Base-by-base conservation (phyloP, 768 basidiomycete genomes). In the Rubroboletus pulcherrimus region DNA sequence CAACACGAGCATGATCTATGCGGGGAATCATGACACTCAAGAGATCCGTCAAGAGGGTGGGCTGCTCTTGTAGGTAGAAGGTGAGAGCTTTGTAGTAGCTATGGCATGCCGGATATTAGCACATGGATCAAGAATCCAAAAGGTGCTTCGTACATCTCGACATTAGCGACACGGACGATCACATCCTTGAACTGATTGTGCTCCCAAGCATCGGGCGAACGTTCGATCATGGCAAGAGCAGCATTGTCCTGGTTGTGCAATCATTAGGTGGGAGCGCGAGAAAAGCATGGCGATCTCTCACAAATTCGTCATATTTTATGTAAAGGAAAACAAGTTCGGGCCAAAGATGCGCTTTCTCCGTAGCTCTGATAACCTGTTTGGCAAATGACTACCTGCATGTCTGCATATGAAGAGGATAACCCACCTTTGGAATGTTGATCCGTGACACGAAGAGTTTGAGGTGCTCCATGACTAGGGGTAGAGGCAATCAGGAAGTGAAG, bases 111-210 rank as follows among this genome's bases (percentile, higher is more conserved):
- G 0, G 35, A 49, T 7, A 7, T 70, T 5, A 69, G 56, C 24
- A 19, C 2, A 48, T 11, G 24, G 7, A 5, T 33, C 19, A 24
- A 37, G 24, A 10, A 42, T 48, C 14, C 7, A 37, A 12, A 39
- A 29, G 37, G 5, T 49, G 49, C 2, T 26, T 63, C 84, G 56
- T 71, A 91, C 91, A 99, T 98, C 76, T 99, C 97, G 58, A 98
- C 84, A 66, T 99, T 99, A 46, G 97, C 96, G 21, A 90, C 95
- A 56, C 95, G 91, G 67, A 98, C 91, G 53, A 97, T 82, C 54
- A 97, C 87, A 63, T 98, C 97, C 81, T 98, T 98, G 86, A 99
- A 99, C 72, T 98, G 96, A 66, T 93, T 95, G 76, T 99, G 97
- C 54, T 99, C 97, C 95, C 95, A 99, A 47, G 94, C 93, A 72